These are phyloP conservation scores for Phytophthora meadii DNA, from an alignment of 352 stramenopile species.

Conservation along the genomic window DNA sequence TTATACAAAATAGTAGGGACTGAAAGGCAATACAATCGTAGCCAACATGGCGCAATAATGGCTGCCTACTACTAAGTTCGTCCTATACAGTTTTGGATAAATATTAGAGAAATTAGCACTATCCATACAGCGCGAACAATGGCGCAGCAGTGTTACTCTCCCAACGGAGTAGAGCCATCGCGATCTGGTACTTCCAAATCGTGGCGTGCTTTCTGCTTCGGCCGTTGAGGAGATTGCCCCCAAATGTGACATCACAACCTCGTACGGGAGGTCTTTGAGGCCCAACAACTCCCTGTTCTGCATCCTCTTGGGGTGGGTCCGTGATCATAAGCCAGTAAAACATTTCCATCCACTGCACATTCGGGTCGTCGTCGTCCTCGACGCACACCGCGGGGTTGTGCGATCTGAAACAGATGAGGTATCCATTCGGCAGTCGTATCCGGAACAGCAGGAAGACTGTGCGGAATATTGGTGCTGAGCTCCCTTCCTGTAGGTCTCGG, in stretches of 20 bases:
- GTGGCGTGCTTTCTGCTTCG: slow-evolving; percentile 66
- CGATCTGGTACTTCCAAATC: slow-evolving; percentile 86
- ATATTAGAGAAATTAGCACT: slow-evolving; percentile 28
- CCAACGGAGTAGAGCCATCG: slow-evolving; percentile 77
- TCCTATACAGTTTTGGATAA: slow-evolving; percentile 22
- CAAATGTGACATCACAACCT: slow-evolving; percentile 72
- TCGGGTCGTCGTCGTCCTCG: slow-evolving; percentile 63
- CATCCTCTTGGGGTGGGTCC: slow-evolving; percentile 37
- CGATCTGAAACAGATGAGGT: slow-evolving; percentile 77
- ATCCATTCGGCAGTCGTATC: slow-evolving; percentile 60
- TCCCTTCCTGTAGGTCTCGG: slow-evolving; percentile 72
- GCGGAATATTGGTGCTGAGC: slow-evolving; percentile 68
- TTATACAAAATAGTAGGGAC: too few species aligned
- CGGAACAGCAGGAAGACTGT: slow-evolving; percentile 81
- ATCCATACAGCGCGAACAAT: slow-evolving; percentile 73
- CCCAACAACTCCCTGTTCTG: slow-evolving; percentile 14
- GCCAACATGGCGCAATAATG: too few species aligned
- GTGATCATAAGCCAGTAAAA: slow-evolving; percentile 83
- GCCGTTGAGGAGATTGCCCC: slow-evolving; percentile 72
- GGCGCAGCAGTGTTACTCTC: slow-evolving; percentile 81
- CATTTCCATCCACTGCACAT: slow-evolving; percentile 84
- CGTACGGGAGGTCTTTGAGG: slow-evolving; percentile 21
- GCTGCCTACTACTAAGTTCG: too few species aligned
- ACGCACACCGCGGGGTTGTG: slow-evolving; percentile 67
- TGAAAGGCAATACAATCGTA: too few species aligned